Base-by-base conservation (phyloP, 352 stramenopile species). In the Blastocystis sp. region DNA sequence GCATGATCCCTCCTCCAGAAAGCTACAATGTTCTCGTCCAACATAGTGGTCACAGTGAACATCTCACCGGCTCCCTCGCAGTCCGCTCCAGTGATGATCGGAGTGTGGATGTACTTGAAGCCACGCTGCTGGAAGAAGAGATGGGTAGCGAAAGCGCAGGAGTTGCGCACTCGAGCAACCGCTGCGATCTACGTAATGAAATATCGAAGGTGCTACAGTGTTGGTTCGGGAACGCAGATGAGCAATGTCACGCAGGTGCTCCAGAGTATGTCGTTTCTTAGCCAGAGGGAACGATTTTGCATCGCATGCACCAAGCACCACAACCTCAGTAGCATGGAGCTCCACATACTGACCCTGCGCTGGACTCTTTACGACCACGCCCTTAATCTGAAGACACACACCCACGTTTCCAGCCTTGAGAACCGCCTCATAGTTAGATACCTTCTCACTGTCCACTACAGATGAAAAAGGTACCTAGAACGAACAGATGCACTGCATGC, bases 21-120 rank as follows among this genome's bases (percentile, higher is more conserved):
- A 11, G 0, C 79, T 64, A 76, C 90, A 93, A 24, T 90, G 85
- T 75, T 96, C 92, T 91, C 91, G 91, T 91, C 87, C 76, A 62
- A 90, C 90, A 53, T 79, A 54, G 41, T 91, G 26, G 69, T 92
- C 53, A 99, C 95, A 64, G 94, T 94, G 91, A 99, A 99, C 94
- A 98, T 96, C 91, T 99, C 96, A 56, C 96, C 96, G 20, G 96
- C 96, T 30, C 97, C 97, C 93, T 99, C 97, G 91, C 96, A 98
- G 91, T 99, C 96, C 45, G 94, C 97, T 13, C 95, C 96, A 8
- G 97, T 99, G 90, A 99, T 95, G 55, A 99, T 93, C 1, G 96
- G 97, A 53, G 96, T 98, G 91, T 98, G 95, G 8, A 63, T 87
- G 64, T 91, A 91, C 78, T 79, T 95, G 93, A 95, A 96, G 50